Percentiles rank a stretch among this genome's conserved stretches.
Conservation (phyloP, 2,329 filamentous ascomycete species). For the Aspergillus amoenus region DNA sequence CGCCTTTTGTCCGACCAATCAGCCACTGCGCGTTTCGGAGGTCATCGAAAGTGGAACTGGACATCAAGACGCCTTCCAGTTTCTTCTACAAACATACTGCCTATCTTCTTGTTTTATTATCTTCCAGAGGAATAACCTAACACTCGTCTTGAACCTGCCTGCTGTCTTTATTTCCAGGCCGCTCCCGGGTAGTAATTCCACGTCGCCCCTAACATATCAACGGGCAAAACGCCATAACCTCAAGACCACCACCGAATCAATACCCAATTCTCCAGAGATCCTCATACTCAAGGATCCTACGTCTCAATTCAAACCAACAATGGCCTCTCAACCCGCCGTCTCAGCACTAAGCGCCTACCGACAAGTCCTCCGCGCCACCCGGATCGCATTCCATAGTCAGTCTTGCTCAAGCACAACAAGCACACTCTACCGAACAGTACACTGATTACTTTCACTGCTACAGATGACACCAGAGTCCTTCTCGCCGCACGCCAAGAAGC, state of each 20-base stretch:
- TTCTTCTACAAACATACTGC: background rate
- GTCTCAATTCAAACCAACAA: slow-evolving; percentile 1
- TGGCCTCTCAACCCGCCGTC: slow-evolving; percentile 35
- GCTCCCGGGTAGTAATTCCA: background rate
- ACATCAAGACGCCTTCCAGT: background rate
- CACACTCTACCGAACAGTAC: background rate
- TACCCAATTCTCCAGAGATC: background rate
- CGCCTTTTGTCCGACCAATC: slow-evolving; percentile 29
- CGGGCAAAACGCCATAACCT: background rate
- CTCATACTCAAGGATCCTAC: background rate
- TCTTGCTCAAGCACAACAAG: background rate
- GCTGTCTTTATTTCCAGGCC: background rate
- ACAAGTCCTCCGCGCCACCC: slow-evolving; percentile 74
- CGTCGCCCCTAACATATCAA: background rate
- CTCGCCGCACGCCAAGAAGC: slow-evolving; percentile 70
- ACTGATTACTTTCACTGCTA: slow-evolving; percentile 10
- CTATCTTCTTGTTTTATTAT: background rate
- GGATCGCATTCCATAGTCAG: slow-evolving; percentile 78
- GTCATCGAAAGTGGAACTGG: slow-evolving; percentile 9
- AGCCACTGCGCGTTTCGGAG: slow-evolving; percentile 25
- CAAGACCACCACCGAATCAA: background rate
- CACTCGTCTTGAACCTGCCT: background rate
- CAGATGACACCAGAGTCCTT: slow-evolving; percentile 67
- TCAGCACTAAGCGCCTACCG: slow-evolving; percentile 77
- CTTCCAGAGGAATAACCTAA: background rate